Base-by-base conservation (phyloP, 2,329 filamentous ascomycete species). In the Coleophoma eucalyptorum region DNA sequence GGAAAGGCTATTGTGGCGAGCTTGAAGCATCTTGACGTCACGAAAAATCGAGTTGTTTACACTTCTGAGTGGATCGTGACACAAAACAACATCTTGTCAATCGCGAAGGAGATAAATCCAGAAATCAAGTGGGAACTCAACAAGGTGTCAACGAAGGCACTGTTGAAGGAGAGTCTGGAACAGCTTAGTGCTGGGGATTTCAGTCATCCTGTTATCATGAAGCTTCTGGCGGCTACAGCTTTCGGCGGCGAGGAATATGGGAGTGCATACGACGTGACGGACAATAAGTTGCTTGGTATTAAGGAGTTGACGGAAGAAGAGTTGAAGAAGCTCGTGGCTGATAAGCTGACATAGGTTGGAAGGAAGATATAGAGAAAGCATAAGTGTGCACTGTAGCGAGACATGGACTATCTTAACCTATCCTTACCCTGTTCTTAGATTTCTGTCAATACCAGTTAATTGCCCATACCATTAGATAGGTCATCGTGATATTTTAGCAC, bases 41-140 rank as follows among this genome's bases (percentile, higher is more conserved):
- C 79, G 1, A 72, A 71, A 60, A 81, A 83, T 60, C 67, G 70
- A 3, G 50, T 61, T 6, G 65, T 82, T 4, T 69, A 69, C 54
- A 63, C 77, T 18, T 63, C 73, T 8, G 69, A 72, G 16, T 63
- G 69, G n/a, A 63, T 69, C 7, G 60, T 71, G 13, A 71, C 72
- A 1, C 77, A 79, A 61, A 65, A 66, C n/a, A 38, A 69, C 49
- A 52, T 72, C 1, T 35, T 66, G 4, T 60, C 57, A 3, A 55
- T 58, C 10, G 58, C 45, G 20, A 58, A 69, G 57, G 62, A 62
- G 42, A 50, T 60, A 21, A 59, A 58, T 1, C 65, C 41, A 5
- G 41, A 59, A 1, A 50, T 40, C 4, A 58, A 59, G 41, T 63
- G 59, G 55, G 49, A 54, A 16, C 41, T 50, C 15, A 53, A 50